Conservation (phyloP, 2,329 filamentous ascomycete genomes). For the Lachnellula arida region DNA sequence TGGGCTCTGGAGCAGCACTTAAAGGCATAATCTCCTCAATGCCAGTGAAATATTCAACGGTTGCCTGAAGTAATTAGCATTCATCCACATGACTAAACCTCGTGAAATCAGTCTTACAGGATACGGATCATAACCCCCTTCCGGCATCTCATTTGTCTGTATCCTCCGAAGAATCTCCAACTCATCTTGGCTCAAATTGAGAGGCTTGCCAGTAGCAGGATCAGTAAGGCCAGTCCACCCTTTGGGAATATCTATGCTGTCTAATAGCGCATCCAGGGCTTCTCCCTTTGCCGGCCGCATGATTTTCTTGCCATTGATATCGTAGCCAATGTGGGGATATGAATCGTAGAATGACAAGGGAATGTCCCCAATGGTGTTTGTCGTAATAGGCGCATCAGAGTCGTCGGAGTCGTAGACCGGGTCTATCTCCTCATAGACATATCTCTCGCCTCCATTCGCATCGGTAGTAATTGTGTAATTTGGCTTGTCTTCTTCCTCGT, state of each 20-base stretch:
- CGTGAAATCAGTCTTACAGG: conserved; percentile 49
- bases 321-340: conserved; percentile 97
- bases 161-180: conserved; percentile 83
- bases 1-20: conserved; percentile 91
- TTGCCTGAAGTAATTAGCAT: conserved; percentile 50
- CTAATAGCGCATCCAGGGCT: conserved; percentile 85
- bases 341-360: conserved; percentile 93
- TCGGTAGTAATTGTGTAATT: conserved; percentile 63
- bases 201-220: conserved; percentile 85
- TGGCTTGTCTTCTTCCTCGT: conserved; percentile 38
- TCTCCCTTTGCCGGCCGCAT: conserved; percentile 92
- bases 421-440: conserved; percentile 90
- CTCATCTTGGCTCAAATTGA: conserved; percentile 83
- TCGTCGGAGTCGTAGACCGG: conserved; percentile 96
- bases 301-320: conserved; percentile 98
- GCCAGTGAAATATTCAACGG: conserved; percentile 89
- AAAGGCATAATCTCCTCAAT: conserved; percentile 91
- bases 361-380: conserved; percentile 94
- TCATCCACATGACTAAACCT: not conserved
- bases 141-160: conserved; percentile 81
- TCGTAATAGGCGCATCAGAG: conserved; percentile 70
- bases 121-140: conserved; percentile 89
- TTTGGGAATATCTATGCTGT: conserved; percentile 95
- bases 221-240: conserved; percentile 97
- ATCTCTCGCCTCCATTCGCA: conserved; percentile 85